A percentile compares a stretch with the other conserved stretches of the same genome.
phyloP scores from a whole-genome alignment of 345 rosid species.

The Salix udensis region DNA sequence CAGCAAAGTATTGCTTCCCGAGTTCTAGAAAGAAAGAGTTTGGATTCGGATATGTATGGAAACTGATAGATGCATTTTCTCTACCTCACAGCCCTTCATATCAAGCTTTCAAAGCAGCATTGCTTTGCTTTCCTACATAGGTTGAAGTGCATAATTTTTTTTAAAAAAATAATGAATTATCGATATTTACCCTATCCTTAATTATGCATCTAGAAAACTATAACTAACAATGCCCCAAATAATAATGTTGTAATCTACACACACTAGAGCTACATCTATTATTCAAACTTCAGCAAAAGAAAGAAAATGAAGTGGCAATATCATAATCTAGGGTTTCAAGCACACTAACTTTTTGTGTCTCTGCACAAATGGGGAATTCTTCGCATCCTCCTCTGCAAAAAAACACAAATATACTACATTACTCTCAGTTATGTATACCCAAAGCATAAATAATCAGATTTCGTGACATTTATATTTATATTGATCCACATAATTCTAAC shows the following conservation, averaged over 20 bases:
- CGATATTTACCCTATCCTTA: neutral
- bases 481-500: neutral
- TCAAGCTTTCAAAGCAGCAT: neutral
- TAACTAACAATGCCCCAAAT: neutral
- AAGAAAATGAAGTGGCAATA: neutral
- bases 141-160: neutral
- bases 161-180: neutral
- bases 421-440: no score
- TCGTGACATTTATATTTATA: neutral
- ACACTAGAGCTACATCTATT: neutral
- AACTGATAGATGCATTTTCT: neutral
- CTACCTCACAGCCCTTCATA: neutral
- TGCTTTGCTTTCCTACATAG: neutral
- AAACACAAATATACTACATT: neutral
- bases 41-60: neutral
- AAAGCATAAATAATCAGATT: neutral
- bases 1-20: neutral
- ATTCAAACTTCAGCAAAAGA: neutral
- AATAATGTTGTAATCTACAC: neutral
- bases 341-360: conserved; percentile 59
- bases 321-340: neutral
- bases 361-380: conserved; percentile 75
- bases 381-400: conserved; percentile 78
- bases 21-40: neutral
- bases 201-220: neutral